Conservation (phyloP, 306 rosid species). For the Acacia crassicarpa region DNA sequence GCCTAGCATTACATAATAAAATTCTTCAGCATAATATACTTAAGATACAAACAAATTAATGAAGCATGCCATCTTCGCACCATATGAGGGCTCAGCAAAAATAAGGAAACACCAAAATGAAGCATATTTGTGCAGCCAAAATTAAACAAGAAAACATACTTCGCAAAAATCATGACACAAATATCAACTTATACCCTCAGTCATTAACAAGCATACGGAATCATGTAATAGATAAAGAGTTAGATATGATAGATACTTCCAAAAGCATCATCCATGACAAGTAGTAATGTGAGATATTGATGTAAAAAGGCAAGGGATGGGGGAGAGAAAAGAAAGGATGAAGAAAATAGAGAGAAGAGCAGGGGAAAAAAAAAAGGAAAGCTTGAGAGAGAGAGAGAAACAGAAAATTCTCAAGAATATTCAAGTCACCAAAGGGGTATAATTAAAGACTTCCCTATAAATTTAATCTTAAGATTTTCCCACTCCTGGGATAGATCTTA, state of each 20-base stretch:
- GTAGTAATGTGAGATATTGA: neutral
- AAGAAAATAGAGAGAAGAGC: neutral
- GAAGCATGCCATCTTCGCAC: neutral
- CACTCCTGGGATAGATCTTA: neutral
- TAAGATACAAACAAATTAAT: neutral
- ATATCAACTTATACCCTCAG: constrained; percentile 8
- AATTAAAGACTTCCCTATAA: neutral
- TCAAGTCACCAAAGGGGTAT: neutral
- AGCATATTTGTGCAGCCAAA: neutral
- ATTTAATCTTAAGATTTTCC: neutral
- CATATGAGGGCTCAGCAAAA: neutral
- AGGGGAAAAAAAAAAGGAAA: neutral
- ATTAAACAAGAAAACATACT: neutral
- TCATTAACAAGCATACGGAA: neutral
- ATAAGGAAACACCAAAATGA: neutral
- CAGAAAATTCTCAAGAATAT: neutral
- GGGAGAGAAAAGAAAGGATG: neutral
- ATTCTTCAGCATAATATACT: neutral
- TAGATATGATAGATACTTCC: neutral
- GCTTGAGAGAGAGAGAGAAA: neutral
- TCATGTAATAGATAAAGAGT: neutral
- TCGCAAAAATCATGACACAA: neutral
- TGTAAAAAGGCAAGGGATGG: neutral
- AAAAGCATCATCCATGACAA: neutral
- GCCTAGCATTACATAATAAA: neutral